A percentile compares a stretch with the other conserved stretches of the same genome.
phyloP scores from a whole-genome alignment of 2,329 filamentous ascomycete genomes.

The Monilinia fructicola region DNA sequence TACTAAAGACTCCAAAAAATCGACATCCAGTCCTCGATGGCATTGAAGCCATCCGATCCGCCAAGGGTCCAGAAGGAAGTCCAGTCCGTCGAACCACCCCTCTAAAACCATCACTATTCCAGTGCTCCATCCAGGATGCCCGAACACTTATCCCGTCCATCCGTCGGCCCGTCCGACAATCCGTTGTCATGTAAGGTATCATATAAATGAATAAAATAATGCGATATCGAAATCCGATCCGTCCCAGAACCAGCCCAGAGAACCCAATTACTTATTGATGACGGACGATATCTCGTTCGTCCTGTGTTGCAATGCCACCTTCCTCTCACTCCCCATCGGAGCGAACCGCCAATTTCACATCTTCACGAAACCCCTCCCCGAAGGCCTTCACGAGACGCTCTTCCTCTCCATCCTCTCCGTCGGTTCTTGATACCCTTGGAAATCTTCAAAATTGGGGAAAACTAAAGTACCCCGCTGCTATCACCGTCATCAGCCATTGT shows the following conservation, averaged over 20 bases:
- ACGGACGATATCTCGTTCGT: neutral
- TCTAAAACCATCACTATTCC: constrained; percentile 12
- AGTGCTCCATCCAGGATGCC: constrained; percentile 15
- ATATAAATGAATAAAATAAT: constrained; percentile 12
- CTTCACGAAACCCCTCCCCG: neutral
- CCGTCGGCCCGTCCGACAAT: constrained; percentile 1
- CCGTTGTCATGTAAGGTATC: constrained; percentile 16
- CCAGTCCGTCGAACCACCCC: neutral
- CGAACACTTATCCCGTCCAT: constrained; percentile 13
- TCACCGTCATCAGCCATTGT: constrained; percentile 23
- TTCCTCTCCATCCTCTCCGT: constrained; percentile 32
- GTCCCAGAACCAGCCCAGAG: constrained; percentile 17
- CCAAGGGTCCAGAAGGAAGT: neutral
- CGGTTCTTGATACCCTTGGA: constrained; percentile 52
- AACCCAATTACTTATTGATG: constrained; percentile 18
- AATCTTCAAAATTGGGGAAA: constrained; percentile 73
- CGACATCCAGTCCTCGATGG: neutral
- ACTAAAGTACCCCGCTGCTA: constrained; percentile 63
- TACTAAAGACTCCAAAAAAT: constrained; percentile 9
- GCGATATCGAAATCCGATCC: constrained; percentile 7
- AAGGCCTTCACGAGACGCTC: constrained; percentile 1
- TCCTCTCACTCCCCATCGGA: neutral
- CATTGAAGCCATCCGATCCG: neutral
- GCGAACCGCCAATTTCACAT: neutral
- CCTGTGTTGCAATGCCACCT: neutral